A percentile compares a stretch with the other conserved stretches of the same genome.
Evolutionary conservation across 139 green algal species (phyloP).

Genomic region (Chlamydomonas applanata): DNA sequence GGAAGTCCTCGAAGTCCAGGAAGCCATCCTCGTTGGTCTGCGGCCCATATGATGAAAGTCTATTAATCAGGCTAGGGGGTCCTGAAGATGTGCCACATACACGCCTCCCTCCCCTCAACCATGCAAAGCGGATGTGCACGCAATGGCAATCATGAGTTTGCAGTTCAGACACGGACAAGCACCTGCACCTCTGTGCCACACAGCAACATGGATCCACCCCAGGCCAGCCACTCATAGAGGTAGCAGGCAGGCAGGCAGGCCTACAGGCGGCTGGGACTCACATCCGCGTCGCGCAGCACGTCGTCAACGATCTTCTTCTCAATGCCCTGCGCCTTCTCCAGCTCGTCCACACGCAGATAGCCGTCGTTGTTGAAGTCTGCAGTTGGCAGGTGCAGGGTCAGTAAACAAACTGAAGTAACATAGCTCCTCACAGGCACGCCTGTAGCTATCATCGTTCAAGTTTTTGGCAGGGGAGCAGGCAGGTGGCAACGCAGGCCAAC

Average conservation of each 20-base stretch:
- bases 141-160: too few species aligned
- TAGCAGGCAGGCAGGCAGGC: too few species aligned
- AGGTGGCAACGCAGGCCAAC: neutral
- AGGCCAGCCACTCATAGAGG: too few species aligned
- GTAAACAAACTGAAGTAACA: neutral
- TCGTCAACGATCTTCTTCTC: slow-evolving; percentile 23
- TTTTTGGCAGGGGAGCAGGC: neutral
- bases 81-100: too few species aligned
- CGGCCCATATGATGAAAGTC: slow-evolving; percentile 5
- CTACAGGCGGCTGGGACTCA: too few species aligned
- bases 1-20: slow-evolving; percentile 21
- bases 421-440: neutral
- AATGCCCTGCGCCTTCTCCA: slow-evolving; percentile 23
- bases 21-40: slow-evolving; percentile 23
- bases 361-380: slow-evolving; percentile 18
- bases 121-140: too few species aligned
- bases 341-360: slow-evolving; percentile 3
- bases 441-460: too few species aligned
- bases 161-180: too few species aligned
- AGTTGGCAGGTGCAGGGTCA: neutral
- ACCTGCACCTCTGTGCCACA: too few species aligned
- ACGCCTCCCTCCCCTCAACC: too few species aligned
- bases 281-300: slow-evolving; percentile 1
- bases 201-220: too few species aligned
- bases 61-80: too few species aligned